A percentile compares a stretch with the other conserved stretches of the same genome.
Conservation (phyloP, 148 eudicot species). For the Camellia sinensis region DNA sequence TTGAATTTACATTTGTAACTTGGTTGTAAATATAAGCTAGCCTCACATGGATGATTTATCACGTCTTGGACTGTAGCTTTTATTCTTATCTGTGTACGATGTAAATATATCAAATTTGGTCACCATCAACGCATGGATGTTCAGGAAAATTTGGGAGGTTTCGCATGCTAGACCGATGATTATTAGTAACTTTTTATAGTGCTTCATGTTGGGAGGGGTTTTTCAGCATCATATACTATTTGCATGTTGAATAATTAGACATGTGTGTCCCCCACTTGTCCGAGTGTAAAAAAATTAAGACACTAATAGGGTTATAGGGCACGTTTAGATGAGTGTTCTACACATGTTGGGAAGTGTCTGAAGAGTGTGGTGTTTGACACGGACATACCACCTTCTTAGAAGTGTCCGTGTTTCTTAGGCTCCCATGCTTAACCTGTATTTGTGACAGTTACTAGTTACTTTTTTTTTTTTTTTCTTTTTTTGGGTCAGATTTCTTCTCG, state of each 20-base stretch:
- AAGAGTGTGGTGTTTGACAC: too few species aligned
- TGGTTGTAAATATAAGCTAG: not conserved
- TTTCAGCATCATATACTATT: not conserved
- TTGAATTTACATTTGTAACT: not conserved
- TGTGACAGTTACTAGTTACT: not conserved
- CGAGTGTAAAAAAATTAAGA: too few species aligned
- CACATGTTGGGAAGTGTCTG: too few species aligned
- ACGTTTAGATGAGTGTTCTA: too few species aligned
- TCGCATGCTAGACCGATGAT: not conserved
- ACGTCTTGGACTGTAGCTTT: not conserved
- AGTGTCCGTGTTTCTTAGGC: not conserved
- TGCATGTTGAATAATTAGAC: not conserved
- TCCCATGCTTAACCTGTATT: not conserved
- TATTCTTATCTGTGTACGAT: not conserved
- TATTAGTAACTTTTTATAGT: not conserved
- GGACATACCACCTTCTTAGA: too few species aligned
- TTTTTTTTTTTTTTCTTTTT: not conserved
- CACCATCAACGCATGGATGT: too few species aligned
- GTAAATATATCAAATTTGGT: not conserved
- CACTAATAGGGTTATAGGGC: too few species aligned
- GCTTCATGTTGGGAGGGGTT: not conserved
- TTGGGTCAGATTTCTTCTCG: not conserved
- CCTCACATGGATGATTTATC: not conserved
- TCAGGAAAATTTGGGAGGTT: not conserved
- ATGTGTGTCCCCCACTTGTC: too few species aligned